Evolutionary conservation across 2,329 filamentous ascomycete genomes (phyloP).

Genomic region (Scedosporium boydii): DNA sequence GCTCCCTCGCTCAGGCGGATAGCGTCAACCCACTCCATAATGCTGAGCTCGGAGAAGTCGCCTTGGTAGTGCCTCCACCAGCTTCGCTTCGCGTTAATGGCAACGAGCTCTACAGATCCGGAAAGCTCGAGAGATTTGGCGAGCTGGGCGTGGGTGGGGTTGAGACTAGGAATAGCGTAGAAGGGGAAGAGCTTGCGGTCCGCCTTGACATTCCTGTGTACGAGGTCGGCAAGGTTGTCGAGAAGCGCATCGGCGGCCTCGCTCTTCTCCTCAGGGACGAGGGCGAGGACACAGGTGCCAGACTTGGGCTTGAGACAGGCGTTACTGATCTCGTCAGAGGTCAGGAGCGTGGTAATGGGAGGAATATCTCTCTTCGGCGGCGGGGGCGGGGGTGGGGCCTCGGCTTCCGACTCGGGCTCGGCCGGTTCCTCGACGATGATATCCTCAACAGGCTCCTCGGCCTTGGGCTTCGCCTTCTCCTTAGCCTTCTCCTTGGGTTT

Average conservation of each 20-base stretch:
- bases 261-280: slow-evolving; percentile 48
- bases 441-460: neutral
- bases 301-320: slow-evolving; percentile 69
- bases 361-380: slow-evolving; percentile 9
- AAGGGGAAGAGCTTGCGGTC: slow-evolving; percentile 72
- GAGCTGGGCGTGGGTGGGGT: slow-evolving; percentile 28
- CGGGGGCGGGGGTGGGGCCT: slow-evolving; percentile 20
- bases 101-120: slow-evolving; percentile 60
- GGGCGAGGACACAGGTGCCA: slow-evolving; percentile 71
- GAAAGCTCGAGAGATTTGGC: slow-evolving; percentile 45
- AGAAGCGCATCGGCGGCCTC: slow-evolving; percentile 48
- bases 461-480: slow-evolving; percentile 26
- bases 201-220: slow-evolving; percentile 61
- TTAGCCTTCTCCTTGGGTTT: slow-evolving; percentile 28
- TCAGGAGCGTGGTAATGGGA: slow-evolving; percentile 56
- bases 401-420: slow-evolving; percentile 20
- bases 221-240: slow-evolving; percentile 58
- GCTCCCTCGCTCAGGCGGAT: slow-evolving; percentile 80
- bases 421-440: slow-evolving; percentile 23
- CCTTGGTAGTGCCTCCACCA: slow-evolving; percentile 76
- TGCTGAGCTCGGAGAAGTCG: slow-evolving; percentile 45
- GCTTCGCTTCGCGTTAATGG: slow-evolving; percentile 71
- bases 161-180: slow-evolving; percentile 63
- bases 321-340: slow-evolving; percentile 53
- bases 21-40: slow-evolving; percentile 85